A percentile compares a stretch with the other conserved stretches of the same genome.
Evolutionary conservation across 371 early-diverging fungal genomes (phyloP).

Genomic region (Mortierella polycephala): DNA sequence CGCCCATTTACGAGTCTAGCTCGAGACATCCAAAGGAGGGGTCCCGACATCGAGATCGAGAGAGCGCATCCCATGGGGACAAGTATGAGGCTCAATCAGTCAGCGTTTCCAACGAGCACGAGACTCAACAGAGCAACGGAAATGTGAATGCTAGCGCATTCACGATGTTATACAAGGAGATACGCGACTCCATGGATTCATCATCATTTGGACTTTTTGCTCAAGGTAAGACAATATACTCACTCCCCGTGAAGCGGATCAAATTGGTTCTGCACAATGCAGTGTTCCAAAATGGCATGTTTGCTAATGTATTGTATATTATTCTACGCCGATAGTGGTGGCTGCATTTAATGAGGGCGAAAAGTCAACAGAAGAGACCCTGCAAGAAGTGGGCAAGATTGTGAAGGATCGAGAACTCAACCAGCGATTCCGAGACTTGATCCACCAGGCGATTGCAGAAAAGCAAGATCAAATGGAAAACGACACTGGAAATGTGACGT

Average conservation of each 20-base stretch:
- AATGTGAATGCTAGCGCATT: constrained; percentile 50
- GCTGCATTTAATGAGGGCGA: constrained; percentile 53
- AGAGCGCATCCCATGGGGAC: constrained; percentile 6
- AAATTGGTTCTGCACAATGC: not conserved
- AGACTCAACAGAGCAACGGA: constrained; percentile 11
- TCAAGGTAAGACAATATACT: constrained; percentile 15
- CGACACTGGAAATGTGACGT: constrained; percentile 15
- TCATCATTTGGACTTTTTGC: constrained; percentile 49
- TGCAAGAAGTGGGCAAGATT: constrained; percentile 45
- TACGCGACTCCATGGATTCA: constrained; percentile 52
- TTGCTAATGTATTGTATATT: not conserved
- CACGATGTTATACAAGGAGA: constrained; percentile 50
- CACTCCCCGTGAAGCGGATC: not conserved
- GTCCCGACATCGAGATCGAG: not conserved
- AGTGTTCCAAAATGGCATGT: not conserved
- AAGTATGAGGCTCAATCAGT: not conserved
- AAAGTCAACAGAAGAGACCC: constrained; percentile 49
- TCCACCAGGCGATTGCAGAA: constrained; percentile 50
- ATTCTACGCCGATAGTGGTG: constrained; percentile 19
- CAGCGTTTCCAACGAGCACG: not conserved
- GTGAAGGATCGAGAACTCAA: constrained; percentile 40
- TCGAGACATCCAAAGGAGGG: constrained; percentile 6
- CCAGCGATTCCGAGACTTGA: constrained; percentile 45
- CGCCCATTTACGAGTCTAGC: constrained; percentile 18
- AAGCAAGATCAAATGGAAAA: constrained; percentile 40